phyloP scores from a whole-genome alignment of 2,329 filamentous ascomycete genomes.

The Calonectria henricotiae region DNA sequence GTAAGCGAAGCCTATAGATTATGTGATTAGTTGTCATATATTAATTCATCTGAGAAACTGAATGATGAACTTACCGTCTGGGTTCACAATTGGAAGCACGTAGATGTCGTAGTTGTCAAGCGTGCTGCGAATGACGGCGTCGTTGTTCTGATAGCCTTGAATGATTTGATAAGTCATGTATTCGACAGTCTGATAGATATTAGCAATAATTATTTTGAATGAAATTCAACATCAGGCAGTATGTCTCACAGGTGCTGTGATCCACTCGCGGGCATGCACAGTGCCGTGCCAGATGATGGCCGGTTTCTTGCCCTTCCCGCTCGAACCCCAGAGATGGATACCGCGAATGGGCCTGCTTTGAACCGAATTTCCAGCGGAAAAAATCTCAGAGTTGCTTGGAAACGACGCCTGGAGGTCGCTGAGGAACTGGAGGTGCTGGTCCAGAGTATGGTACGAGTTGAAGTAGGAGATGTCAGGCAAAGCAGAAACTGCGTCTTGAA shows the following conservation, averaged over 20 bases:
- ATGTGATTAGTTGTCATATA: not conserved
- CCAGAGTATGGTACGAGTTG: conserved; percentile 6
- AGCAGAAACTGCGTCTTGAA: not conserved
- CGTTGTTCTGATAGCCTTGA: conserved; percentile 5
- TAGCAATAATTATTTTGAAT: not conserved
- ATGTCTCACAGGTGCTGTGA: conserved; percentile 67
- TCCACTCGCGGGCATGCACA: conserved; percentile 76
- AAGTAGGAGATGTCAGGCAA: conserved; percentile 17
- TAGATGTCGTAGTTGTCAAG: conserved; percentile 18
- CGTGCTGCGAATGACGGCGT: conserved; percentile 6
- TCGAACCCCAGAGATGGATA: conserved; percentile 66
- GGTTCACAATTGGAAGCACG: conserved; percentile 9
- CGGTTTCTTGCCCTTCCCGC: conserved; percentile 64
- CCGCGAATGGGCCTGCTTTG: not conserved
- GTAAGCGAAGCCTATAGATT: conserved; percentile 60
- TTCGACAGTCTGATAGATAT: not conserved
- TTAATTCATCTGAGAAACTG: no score
- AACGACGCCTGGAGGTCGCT: not conserved
- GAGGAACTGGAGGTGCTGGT: conserved; percentile 5
- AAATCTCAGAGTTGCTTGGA: conserved; percentile 7
- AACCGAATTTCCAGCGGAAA: not conserved
- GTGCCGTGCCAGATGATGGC: conserved; percentile 72
- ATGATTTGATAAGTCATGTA: conserved; percentile 10
- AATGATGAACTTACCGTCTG: not conserved
- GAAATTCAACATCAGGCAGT: conserved; percentile 44